Evolutionary conservation across 106 monocot genomes (phyloP).

Genomic region (Amphibolis antarctica): DNA sequence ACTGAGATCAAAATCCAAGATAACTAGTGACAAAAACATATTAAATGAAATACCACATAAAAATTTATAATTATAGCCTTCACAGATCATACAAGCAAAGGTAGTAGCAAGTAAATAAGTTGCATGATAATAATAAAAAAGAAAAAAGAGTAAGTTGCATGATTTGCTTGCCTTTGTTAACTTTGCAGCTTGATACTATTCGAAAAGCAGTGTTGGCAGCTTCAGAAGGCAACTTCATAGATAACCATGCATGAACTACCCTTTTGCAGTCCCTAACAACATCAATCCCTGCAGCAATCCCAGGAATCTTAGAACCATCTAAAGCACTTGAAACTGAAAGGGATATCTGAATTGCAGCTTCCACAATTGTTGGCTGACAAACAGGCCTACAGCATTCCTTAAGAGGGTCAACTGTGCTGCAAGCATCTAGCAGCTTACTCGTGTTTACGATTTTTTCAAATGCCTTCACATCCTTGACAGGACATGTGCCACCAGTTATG

Average conservation of each 20-base stretch:
- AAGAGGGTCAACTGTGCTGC: constrained; percentile 73
- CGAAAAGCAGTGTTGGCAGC: constrained; percentile 76
- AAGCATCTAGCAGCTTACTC: constrained; percentile 76
- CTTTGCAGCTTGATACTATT: constrained; percentile 80
- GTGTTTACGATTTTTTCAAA: constrained; percentile 90
- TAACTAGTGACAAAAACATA: too few relatives aligned
- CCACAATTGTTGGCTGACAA: constrained; percentile 82
- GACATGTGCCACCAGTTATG: constrained; percentile 82
- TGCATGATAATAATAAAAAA: not conserved
- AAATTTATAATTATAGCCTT: too few relatives aligned
- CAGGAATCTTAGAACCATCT: constrained; percentile 33
- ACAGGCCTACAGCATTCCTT: constrained; percentile 90
- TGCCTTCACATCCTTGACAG: constrained; percentile 49
- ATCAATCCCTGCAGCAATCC: constrained; percentile 26
- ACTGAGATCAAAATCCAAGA: not conserved
- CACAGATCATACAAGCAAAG: too few relatives aligned
- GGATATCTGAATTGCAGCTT: constrained; percentile 82
- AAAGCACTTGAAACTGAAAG: constrained; percentile 27
- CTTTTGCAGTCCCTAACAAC: constrained; percentile 72
- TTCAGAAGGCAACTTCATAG: constrained; percentile 48
- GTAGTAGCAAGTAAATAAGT: too few relatives aligned
- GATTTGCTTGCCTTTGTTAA: constrained; percentile 63
- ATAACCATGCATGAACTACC: constrained; percentile 88
- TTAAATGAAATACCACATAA: too few relatives aligned
- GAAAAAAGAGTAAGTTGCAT: not conserved